Percentiles rank a stretch among this genome's conserved stretches.
phyloP scores from a whole-genome alignment of 352 stramenopile genomes.

The Pythium biforme region DNA sequence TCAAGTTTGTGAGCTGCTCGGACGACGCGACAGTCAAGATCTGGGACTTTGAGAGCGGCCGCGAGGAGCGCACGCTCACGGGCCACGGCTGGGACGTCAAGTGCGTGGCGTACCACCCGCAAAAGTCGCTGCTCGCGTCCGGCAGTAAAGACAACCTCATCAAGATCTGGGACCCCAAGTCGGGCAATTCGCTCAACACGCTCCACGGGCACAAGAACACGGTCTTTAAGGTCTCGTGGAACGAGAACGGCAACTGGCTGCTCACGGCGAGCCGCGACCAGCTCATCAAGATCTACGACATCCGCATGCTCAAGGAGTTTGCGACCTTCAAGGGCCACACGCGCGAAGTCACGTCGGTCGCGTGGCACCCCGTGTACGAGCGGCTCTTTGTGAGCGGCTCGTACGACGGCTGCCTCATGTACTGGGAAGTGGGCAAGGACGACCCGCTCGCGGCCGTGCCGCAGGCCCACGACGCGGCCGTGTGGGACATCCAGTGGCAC shows the following conservation, averaged over 20 bases:
- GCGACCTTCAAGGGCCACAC: constrained; percentile 94
- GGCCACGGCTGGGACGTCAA: constrained; percentile 99
- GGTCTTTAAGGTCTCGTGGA: constrained; percentile 97
- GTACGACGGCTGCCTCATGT: constrained; percentile 97
- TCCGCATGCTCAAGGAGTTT: constrained; percentile 95
- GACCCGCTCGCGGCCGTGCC: constrained; percentile 82
- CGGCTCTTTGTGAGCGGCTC: constrained; percentile 95
- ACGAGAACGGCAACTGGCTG: constrained; percentile 98
- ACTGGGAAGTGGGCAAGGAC: constrained; percentile 95
- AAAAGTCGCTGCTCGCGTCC: constrained; percentile 92
- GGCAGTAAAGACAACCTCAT: constrained; percentile 97
- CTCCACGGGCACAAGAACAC: constrained; percentile 98
- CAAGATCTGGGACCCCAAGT: constrained; percentile 98
- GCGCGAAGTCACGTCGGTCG: constrained; percentile 95
- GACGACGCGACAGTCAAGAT: constrained; percentile 97
- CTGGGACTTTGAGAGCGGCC: constrained; percentile 88
- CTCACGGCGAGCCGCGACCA: constrained; percentile 96
- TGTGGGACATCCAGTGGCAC: constrained; percentile 99
- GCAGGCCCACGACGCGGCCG: constrained; percentile 95
- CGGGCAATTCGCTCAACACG: constrained; percentile 90
- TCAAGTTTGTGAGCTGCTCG: constrained; percentile 97
- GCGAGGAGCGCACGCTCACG: constrained; percentile 93
- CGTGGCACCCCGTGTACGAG: constrained; percentile 97
- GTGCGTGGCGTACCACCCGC: constrained; percentile 95
- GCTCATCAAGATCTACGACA: constrained; percentile 98